phyloP scores from a whole-genome alignment of 441 rosid species.

The Euphorbia celastroides region DNA sequence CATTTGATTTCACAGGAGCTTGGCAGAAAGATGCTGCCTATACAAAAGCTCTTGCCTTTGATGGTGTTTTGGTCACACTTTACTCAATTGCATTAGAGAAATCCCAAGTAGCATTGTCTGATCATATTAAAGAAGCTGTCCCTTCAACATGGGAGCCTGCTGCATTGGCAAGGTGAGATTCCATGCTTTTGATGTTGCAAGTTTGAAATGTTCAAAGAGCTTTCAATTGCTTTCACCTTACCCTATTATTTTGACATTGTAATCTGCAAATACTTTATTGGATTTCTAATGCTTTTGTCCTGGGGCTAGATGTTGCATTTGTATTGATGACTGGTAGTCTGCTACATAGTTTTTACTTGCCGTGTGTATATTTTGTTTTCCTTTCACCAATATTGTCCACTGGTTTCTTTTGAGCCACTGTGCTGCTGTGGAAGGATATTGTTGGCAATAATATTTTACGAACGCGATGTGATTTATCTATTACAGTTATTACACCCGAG shows the following conservation, averaged over 20 bases:
- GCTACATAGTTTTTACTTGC: no score
- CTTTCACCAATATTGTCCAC: neutral
- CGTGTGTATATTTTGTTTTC: neutral
- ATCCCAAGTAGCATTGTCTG: slow-evolving; percentile 61
- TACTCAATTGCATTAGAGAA: slow-evolving; percentile 80
- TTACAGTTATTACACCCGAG: neutral
- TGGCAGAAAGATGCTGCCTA: slow-evolving; percentile 93
- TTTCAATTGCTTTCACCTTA: neutral
- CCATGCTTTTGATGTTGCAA: neutral
- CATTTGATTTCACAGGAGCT: slow-evolving; percentile 74
- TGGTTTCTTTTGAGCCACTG: no score
- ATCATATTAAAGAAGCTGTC: slow-evolving; percentile 75
- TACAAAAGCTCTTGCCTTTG: slow-evolving; percentile 82
- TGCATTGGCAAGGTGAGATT: slow-evolving; percentile 73
- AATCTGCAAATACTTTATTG: no score
- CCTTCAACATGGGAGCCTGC: slow-evolving; percentile 95
- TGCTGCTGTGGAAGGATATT: neutral
- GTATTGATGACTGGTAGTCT: no score
- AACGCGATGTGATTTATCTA: neutral
- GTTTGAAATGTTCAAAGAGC: neutral
- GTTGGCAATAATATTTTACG: neutral
- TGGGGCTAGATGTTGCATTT: neutral
- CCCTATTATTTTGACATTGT: no score
- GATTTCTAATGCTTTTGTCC: neutral
- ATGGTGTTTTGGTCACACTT: slow-evolving; percentile 79